Evolutionary conservation across 2,329 filamentous ascomycete species (phyloP), one percentile per base, ranked within the genome.

Genomic region (Apiospora rasikravindrae): DNA sequence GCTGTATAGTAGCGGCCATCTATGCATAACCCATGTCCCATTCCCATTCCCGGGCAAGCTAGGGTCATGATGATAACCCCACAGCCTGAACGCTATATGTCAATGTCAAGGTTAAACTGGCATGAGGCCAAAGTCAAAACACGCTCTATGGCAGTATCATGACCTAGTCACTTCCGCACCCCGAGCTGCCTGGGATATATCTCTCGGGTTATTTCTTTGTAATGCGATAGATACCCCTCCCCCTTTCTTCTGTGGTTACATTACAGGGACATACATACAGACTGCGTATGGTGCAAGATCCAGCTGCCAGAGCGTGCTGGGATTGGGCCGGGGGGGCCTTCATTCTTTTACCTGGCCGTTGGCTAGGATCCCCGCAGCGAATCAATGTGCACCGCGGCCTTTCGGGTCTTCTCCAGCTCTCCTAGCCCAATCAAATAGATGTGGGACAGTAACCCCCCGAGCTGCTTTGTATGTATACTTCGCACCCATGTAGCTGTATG

Each of bases 151-250:
- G 45, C 45, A 49, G 16, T n/a, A 40, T 64, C 33, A 64, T 64
- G 57, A 40, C 33, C 57, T 64, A 64, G 10, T 13, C 40, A 11
- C 22, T 33, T 40, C 57, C 29, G 33, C 53, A 57, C 29, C 53
- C 53, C 33, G 11, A 64, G 57, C 57, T 40, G 8, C 29, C 57
- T 40, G 22, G 57, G 57, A 64, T 40, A 40, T 64, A 13, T 40
- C 33, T 64, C 37, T 64, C 57, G 57, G 57, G 57, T 40, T 64
- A n/a, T 64, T 64, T n/a, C 57, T 64, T 64, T n/a, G 57, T 64
- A n/a, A 40, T 64, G 57, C 33, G 33, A n/a, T 19, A 19, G 2
- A n/a, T 19, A 14, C 19, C 57, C 33, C 19, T 33, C 33, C 57
- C 57, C n/a, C 22, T 5, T 64, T 24, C 33, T 40, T 40, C 29